phyloP scores from a whole-genome alignment of 768 basidiomycete species.

The Dictyophora rubrovolvata region DNA sequence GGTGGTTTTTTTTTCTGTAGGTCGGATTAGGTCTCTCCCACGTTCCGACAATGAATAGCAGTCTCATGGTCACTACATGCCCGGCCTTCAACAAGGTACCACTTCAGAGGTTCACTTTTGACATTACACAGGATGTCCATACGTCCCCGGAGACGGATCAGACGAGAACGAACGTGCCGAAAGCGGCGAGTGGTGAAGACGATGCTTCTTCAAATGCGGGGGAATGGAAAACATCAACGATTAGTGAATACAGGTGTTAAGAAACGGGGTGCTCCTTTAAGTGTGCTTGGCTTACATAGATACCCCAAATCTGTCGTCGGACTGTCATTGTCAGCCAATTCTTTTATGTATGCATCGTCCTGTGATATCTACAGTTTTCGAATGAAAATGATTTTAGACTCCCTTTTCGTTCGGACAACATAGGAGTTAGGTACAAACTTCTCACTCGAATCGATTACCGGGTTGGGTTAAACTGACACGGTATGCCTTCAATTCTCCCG shows the following conservation, averaged over 20 bases:
- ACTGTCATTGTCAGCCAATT: too few relatives aligned
- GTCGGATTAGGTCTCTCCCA: background rate
- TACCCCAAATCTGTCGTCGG: too few relatives aligned
- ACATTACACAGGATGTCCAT: background rate
- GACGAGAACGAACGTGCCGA: background rate
- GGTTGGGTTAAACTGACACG: too few relatives aligned
- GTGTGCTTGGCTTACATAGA: too few relatives aligned
- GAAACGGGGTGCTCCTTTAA: too few relatives aligned
- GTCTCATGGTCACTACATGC: background rate
- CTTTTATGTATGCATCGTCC: too few relatives aligned
- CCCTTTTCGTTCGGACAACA: too few relatives aligned
- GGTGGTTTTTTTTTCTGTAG: background rate
- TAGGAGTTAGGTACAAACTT: too few relatives aligned
- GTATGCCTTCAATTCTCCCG: too few relatives aligned
- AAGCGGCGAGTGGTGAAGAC: background rate
- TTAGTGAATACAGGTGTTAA: background rate
- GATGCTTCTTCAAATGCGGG: background rate
- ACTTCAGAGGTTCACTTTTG: background rate
- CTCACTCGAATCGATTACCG: too few relatives aligned
- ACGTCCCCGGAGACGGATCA: background rate
- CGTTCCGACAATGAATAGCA: background rate
- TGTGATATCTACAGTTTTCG: too few relatives aligned
- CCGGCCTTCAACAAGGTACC: background rate
- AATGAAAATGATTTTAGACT: too few relatives aligned
- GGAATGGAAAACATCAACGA: background rate